These are phyloP conservation scores for Elaeis oleifera DNA, from an alignment of 202 grass and related monocot genomes.

Conservation along the genomic window DNA sequence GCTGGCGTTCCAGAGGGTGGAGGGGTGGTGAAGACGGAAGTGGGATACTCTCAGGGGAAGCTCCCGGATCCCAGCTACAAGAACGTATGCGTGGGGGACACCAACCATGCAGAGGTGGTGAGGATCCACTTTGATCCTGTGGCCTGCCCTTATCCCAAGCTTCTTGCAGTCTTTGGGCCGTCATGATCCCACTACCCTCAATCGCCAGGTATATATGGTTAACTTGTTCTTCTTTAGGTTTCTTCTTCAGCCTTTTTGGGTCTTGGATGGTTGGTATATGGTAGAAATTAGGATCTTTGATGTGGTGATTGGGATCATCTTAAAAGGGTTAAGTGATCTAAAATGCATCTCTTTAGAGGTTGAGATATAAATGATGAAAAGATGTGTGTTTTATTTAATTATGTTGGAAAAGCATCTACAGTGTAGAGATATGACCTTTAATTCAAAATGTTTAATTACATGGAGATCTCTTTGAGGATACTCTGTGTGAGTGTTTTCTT, in stretches of 20 bases:
- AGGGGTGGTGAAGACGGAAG: constrained; percentile 68
- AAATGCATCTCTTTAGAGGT: no score
- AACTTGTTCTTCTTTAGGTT: constrained; percentile 4
- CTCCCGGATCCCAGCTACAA: constrained; percentile 41
- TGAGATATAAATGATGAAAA: no score
- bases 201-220: constrained; percentile 41
- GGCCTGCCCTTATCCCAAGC: constrained; percentile 39
- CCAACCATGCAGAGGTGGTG: constrained; percentile 67
- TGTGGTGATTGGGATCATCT: no score
- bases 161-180: constrained; percentile 66
- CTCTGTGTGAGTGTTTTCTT: no score
- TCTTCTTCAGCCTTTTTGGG: background rate
- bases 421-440: no score
- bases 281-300: no score
- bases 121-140: constrained; percentile 61
- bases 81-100: constrained; percentile 47
- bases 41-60: constrained; percentile 68
- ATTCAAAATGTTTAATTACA: no score
- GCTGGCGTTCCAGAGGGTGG: constrained; percentile 63
- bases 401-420: no score
- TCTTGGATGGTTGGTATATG: no score
- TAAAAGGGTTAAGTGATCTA: no score
- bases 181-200: constrained; percentile 66
- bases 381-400: no score
- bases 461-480: no score